Percentiles rank a stretch among this genome's conserved stretches.
Evolutionary conservation across 192 early-diverging fungal species (phyloP).

Genomic region (Podochytrium sp.): DNA sequence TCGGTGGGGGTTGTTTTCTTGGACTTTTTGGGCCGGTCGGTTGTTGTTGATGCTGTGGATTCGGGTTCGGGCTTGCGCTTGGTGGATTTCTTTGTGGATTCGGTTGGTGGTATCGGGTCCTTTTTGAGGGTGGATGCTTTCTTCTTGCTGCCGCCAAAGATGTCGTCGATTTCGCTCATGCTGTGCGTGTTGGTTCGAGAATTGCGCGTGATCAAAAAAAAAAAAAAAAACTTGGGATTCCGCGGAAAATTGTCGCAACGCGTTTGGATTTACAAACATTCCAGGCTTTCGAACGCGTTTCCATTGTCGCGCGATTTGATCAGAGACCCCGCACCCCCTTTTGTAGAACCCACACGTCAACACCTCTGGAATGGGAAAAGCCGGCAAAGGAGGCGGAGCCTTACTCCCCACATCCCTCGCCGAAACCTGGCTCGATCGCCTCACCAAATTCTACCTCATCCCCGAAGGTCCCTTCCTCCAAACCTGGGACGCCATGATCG

Average conservation of each 20-base stretch:
- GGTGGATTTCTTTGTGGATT: not conserved
- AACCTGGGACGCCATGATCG: constrained; percentile 47
- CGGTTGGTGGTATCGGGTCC: not conserved
- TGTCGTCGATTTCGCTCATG: constrained; percentile 31
- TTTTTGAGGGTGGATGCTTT: not conserved
- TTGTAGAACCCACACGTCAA: not conserved
- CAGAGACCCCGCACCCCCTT: not conserved
- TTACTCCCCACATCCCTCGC: constrained; percentile 40
- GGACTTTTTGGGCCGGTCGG: not conserved
- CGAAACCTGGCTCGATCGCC: constrained; percentile 40
- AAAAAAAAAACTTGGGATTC: not conserved
- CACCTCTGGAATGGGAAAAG: constrained; percentile 11
- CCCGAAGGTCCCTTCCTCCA: constrained; percentile 47
- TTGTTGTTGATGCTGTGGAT: not conserved
- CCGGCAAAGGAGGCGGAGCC: constrained; percentile 32
- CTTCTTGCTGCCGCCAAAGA: constrained; percentile 20
- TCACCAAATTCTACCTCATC: constrained; percentile 54
- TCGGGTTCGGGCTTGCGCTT: not conserved
- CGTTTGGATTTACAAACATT: not conserved
- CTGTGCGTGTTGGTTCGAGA: not conserved
- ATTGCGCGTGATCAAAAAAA: not conserved
- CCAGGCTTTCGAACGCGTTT: not conserved
- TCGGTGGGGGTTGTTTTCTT: not conserved
- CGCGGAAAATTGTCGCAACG: no score
- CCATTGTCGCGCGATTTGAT: not conserved